Base-by-base conservation (phyloP, 768 basidiomycete species). In the Serendipita sp. region DNA sequence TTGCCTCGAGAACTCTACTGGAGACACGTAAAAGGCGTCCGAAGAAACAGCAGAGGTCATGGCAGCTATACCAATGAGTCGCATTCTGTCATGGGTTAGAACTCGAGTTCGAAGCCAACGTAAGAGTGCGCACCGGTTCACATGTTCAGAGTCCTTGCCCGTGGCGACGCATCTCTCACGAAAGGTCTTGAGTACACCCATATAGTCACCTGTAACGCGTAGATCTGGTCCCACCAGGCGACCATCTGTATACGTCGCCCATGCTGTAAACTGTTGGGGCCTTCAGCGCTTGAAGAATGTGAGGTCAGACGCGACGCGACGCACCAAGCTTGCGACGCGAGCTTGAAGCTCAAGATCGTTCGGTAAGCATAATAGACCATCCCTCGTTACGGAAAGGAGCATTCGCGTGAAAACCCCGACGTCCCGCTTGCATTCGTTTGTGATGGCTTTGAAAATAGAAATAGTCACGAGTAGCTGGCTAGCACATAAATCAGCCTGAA, bases 201-300 rank as follows among this genome's bases (percentile, higher is more conserved):
- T 74, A 73, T 95, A 95, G 65, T 85, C 80, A 32, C 77, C 76
- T 0, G 89, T 88, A 58, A 90, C 75, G 35, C 71, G 74, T 64
- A 81, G 81, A 70, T 95, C 92, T 11, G 86, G 82, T 32, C 88
- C 89, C 67, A 94, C 84, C 45, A 88, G 77, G 64, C 85, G 84
- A 0, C 92, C 91, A 68, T 94, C 87, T 24, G 93, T 92, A 68
- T 86, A 96, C 15, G 92, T 93, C 18, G 88, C 86, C 87, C 91
- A 97, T 1, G 91, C 86, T 2, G 86, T 89, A 70, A 95, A 92
- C 88, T 93, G 69, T 37, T 41, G 38, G 38, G 13, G n/a, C 24
- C 2, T 28, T 35, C n/a, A 51, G 48, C 18, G 48, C 30, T 16
- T 51, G 41, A 41, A 66, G 3, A 69, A 13, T 44, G 58, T n/a